These are phyloP conservation scores for Erysimum pusillum DNA, from an alignment of 441 rosid species.

Conservation along the genomic window DNA sequence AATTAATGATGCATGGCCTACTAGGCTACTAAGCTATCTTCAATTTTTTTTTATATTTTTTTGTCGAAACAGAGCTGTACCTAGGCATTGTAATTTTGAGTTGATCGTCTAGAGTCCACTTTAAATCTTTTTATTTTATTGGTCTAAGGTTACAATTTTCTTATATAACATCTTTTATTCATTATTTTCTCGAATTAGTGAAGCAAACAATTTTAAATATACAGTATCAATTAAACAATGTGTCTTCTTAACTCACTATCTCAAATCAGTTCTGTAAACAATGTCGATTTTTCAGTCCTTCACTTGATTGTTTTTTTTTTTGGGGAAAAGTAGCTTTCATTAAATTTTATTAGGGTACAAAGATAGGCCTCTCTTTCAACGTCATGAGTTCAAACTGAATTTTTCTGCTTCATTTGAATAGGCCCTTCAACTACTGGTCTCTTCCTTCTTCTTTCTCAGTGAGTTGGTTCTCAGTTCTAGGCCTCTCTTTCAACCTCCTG, in stretches of 20 bases:
- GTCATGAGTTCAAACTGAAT: no score
- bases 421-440: background rate
- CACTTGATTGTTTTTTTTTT: no score
- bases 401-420: background rate
- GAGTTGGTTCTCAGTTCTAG: background rate
- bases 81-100: background rate
- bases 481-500: background rate
- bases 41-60: background rate
- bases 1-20: conserved; percentile 11
- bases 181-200: background rate
- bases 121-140: background rate
- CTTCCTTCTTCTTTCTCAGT: background rate
- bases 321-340: no score
- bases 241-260: background rate
- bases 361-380: no score
- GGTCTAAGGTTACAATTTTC: background rate
- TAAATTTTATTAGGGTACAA: no score
- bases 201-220: background rate
- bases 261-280: background rate
- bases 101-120: conserved; percentile 7
- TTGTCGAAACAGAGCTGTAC: no score
- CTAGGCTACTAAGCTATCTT: background rate
- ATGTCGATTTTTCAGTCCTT: background rate
- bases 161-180: background rate
- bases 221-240: background rate